Evolutionary conservation across 805 yeast species (phyloP), one percentile per base, ranked within the genome.

Genomic region (Starmerella stigmatis): DNA sequence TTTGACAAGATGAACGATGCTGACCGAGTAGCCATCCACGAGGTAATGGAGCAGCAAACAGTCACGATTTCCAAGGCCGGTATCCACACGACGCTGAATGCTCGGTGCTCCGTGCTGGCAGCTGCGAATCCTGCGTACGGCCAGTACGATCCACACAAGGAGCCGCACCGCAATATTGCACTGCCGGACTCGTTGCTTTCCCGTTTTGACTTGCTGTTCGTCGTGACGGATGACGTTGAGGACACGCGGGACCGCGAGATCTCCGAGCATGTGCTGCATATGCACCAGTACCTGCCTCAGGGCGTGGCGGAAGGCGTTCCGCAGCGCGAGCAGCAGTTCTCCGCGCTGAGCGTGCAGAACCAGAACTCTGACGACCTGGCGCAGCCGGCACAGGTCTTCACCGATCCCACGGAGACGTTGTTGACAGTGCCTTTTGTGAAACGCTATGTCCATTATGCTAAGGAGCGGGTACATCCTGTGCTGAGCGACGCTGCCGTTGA

Each of bases 11-110:
- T 92, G 98, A 80, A 84, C 51, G 98, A 92, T 63, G 76, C 79
- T 22, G 98, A 92, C 68, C 75, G 98, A 61, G 97, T 92, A 43
- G 97, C 97, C 1, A 92, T 92, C 59, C 98, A 92, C 66, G 98
- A 92, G 73, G 98, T 92, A 41, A 92, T 92, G 98, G 98, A 92
- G 69, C 98, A 92, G 67, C 98, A 92, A 64, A 92, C 98, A 0
- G 96, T 89, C 23, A 88, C 97, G 2, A 88, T 89, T 59, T 94
- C 97, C 43, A 89, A 89, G 64, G 98, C 97, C 5, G 98, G 98
- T 52, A 89, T 89, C 58, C 96, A 89, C 64, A 88, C 97, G 2
- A 82, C 97, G 5, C 72, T 89, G 55, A 89, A 89, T 61, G 97
- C 98, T 12, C 77, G 98, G 58, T 89, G 97, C 68, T 82, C 94